Evolutionary conservation across 371 early-diverging fungal species (phyloP).

Genomic region (Caulochytrium protostelioides): DNA sequence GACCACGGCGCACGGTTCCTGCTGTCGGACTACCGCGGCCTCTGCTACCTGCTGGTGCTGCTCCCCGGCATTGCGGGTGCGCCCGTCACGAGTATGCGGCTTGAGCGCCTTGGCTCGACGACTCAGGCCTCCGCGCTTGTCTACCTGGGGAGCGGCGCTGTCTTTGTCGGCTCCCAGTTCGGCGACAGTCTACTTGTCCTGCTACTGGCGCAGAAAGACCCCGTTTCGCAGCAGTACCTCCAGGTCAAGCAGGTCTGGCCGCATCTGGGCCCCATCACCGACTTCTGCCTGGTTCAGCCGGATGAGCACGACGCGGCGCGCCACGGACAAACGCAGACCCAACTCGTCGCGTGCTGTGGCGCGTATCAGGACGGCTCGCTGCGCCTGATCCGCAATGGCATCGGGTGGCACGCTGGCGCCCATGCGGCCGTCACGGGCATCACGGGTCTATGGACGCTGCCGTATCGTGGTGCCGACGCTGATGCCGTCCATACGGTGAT

Average conservation of each 20-base stretch:
- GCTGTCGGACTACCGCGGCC: no score
- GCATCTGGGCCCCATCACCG: slow-evolving; percentile 65
- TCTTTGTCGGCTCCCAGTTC: slow-evolving; percentile 58
- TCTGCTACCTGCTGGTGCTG: no score
- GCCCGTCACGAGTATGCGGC: no score
- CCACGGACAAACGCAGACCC: slow-evolving; percentile 18
- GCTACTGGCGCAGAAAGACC: slow-evolving; percentile 12
- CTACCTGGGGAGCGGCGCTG: slow-evolving; percentile 37
- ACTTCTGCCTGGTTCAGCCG: slow-evolving; percentile 62
- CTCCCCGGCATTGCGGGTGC: no score
- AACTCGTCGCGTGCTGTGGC: slow-evolving; percentile 74
- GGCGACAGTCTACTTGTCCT: slow-evolving; percentile 57
- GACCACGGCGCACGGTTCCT: no score
- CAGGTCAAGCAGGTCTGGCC: slow-evolving; percentile 36
- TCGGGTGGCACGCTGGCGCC: slow-evolving; percentile 47
- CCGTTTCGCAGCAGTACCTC: slow-evolving; percentile 7
- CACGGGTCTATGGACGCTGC: slow-evolving; percentile 43
- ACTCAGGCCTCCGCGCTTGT: slow-evolving; percentile 33
- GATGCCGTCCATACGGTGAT: no score
- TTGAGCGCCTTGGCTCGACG: slow-evolving; percentile 4
- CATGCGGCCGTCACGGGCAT: slow-evolving; percentile 36
- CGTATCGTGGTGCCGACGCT: no score
- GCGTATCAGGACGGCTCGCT: slow-evolving; percentile 46
- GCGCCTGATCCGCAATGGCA: slow-evolving; percentile 63
- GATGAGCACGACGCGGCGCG: slow-evolving; percentile 48